Conservation (phyloP, 2,329 filamentous ascomycete genomes). For the Neonectria neomacrospora region DNA sequence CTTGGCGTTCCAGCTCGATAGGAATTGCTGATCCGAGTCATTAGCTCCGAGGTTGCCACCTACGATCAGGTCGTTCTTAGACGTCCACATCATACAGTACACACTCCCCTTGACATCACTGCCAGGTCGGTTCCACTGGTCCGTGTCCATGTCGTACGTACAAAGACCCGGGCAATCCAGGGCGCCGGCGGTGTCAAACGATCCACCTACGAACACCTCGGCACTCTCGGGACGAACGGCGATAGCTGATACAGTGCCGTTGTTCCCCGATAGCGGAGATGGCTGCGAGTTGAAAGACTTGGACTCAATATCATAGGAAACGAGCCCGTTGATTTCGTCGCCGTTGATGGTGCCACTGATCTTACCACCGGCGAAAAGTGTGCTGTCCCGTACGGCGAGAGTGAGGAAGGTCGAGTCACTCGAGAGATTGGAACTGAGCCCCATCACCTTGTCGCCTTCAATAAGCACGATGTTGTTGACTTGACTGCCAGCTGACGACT, state of each 20-base stretch:
- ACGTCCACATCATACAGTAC: constrained; percentile 79
- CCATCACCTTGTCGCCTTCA: constrained; percentile 79
- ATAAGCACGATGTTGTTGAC: constrained; percentile 87
- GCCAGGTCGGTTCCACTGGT: constrained; percentile 85
- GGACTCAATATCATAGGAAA: constrained; percentile 80
- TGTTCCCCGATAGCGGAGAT: constrained; percentile 75
- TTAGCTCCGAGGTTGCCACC: constrained; percentile 80
- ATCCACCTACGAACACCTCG: constrained; percentile 87
- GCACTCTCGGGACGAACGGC: constrained; percentile 74
- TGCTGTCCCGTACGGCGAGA: constrained; percentile 72
- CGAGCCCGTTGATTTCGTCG: constrained; percentile 74
- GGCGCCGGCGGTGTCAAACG: constrained; percentile 84
- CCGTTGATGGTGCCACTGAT: constrained; percentile 77
- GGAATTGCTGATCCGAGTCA: constrained; percentile 67
- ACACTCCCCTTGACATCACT: constrained; percentile 77
- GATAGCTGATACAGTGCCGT: constrained; percentile 81
- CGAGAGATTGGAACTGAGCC: constrained; percentile 74
- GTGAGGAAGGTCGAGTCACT: constrained; percentile 79
- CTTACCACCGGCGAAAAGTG: constrained; percentile 84
- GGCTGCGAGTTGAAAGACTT: constrained; percentile 77
- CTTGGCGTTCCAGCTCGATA: constrained; percentile 79
- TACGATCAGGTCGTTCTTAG: constrained; percentile 76
- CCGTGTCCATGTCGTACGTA: constrained; percentile 74
- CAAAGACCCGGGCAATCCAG: constrained; percentile 87
- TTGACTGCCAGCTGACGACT: constrained; percentile 72